These are phyloP conservation scores for Xylariaceae sp. DNA, from an alignment of 2,329 filamentous ascomycete genomes.

Conservation along the genomic window DNA sequence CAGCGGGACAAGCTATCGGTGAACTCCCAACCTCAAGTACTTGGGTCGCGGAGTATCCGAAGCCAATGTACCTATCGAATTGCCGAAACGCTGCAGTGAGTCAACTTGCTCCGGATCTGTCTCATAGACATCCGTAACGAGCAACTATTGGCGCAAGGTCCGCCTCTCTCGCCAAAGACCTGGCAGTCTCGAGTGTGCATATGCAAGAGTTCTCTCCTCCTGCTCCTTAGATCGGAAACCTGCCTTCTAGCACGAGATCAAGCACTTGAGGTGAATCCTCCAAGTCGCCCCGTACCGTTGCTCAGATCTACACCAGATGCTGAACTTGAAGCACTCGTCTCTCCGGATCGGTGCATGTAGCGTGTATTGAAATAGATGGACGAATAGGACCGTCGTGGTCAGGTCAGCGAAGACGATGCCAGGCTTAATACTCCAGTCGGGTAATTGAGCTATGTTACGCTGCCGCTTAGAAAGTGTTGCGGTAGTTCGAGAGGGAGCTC, in stretches of 20 bases:
- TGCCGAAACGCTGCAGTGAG: slow-evolving; percentile 2
- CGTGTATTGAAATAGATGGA: slow-evolving; percentile 8
- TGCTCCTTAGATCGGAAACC: neutral
- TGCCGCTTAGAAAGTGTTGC: slow-evolving; percentile 4
- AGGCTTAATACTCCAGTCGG: neutral
- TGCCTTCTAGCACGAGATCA: neutral
- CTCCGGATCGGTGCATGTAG: neutral
- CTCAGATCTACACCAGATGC: slow-evolving; percentile 6
- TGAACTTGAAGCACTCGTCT: slow-evolving; percentile 11
- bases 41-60: slow-evolving; percentile 9
- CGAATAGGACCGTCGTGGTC: too few relatives aligned
- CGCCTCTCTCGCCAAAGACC: too few relatives aligned
- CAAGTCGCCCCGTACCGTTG: slow-evolving; percentile 8
- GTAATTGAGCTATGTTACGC: neutral
- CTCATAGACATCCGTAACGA: too few relatives aligned
- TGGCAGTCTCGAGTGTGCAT: slow-evolving; percentile 2
- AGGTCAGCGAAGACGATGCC: too few relatives aligned
- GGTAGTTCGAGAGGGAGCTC: slow-evolving; percentile 9
- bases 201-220: too few relatives aligned
- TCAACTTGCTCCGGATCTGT: slow-evolving; percentile 1
- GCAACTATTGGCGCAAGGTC: too few relatives aligned
- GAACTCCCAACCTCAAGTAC: slow-evolving; percentile 10
- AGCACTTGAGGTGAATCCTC: slow-evolving; percentile 5
- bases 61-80: slow-evolving; percentile 8
- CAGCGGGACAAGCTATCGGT: slow-evolving; percentile 7